Evolutionary conservation across 169 alveolate genomes (phyloP).

Genomic region (Plasmodium relictum): DNA sequence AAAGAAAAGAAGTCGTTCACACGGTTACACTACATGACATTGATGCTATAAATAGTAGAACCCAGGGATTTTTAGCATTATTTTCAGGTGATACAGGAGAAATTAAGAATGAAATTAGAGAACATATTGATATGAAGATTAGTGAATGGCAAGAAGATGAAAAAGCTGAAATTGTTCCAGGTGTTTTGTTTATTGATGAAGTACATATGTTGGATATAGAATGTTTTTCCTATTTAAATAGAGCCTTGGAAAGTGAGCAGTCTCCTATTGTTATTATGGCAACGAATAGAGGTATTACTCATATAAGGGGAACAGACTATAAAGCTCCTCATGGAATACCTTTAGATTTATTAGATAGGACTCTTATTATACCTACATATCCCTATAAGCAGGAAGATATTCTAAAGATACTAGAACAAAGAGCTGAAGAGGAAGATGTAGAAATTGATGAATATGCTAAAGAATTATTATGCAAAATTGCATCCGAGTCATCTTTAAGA

Average conservation of each 20-base stretch:
- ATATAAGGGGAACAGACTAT: constrained; percentile 98
- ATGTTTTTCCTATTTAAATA: constrained; percentile 98
- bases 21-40: constrained; percentile 99
- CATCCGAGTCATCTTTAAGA: constrained; percentile 96
- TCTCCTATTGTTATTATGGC: constrained; percentile 99
- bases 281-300: constrained; percentile 99
- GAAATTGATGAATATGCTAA: constrained; percentile 97
- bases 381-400: constrained; percentile 96
- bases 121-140: constrained; percentile 98
- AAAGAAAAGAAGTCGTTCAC: constrained; percentile 98
- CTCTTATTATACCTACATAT: constrained; percentile 96
- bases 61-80: constrained; percentile 98
- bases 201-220: constrained; percentile 99
- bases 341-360: constrained; percentile 97
- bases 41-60: constrained; percentile 97
- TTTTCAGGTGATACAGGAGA: constrained; percentile 99
- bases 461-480: constrained; percentile 96
- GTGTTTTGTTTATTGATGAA: constrained; percentile 99
- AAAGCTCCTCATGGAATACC: constrained; percentile 99
- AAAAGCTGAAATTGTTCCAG: constrained; percentile 93
- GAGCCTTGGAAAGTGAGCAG: constrained; percentile 97
- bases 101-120: constrained; percentile 97
- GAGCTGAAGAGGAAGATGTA: constrained; percentile 99
- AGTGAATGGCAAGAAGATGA: constrained; percentile 99
- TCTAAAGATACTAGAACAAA: constrained; percentile 93